These are phyloP conservation scores for Lycium barbarum DNA, from an alignment of 257 asterid genomes.

Conservation along the genomic window DNA sequence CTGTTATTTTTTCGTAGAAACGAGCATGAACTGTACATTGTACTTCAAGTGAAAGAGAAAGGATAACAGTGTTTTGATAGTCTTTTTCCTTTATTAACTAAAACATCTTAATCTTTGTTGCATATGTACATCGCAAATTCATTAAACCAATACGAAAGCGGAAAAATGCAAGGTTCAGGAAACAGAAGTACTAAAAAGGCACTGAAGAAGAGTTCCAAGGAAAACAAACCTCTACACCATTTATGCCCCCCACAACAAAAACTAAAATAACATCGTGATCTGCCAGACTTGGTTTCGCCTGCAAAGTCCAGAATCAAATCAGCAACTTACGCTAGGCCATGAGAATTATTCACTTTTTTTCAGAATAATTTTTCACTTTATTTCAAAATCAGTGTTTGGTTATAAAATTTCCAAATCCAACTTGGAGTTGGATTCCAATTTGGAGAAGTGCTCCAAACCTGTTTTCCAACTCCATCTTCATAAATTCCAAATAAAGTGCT, in stretches of 20 bases:
- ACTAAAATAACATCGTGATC: slow-evolving; percentile 83
- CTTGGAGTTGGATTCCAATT: too few relatives aligned
- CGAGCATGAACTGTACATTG: neutral
- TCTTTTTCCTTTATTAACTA: neutral
- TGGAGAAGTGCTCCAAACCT: too few relatives aligned
- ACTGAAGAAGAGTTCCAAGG: slow-evolving; percentile 26
- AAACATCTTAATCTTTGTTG: neutral
- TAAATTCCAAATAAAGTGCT: too few relatives aligned
- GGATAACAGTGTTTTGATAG: neutral
- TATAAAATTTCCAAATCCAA: too few relatives aligned
- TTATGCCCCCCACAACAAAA: slow-evolving; percentile 91
- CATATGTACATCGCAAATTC: neutral
- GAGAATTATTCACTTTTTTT: too few relatives aligned
- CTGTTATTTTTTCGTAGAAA: neutral
- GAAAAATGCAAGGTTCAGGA: neutral
- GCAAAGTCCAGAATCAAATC: slow-evolving; percentile 38
- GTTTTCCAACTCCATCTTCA: too few relatives aligned
- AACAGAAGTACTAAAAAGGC: neutral
- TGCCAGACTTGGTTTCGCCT: slow-evolving; percentile 91
- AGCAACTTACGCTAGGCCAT: neutral
- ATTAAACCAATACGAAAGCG: neutral
- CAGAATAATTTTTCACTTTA: too few relatives aligned
- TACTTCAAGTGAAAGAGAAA: neutral
- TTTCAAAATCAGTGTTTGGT: too few relatives aligned
- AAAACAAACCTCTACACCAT: slow-evolving; percentile 79